phyloP scores from a whole-genome alignment of 2,329 filamentous ascomycete species.

The Microdochium bolleyi region DNA sequence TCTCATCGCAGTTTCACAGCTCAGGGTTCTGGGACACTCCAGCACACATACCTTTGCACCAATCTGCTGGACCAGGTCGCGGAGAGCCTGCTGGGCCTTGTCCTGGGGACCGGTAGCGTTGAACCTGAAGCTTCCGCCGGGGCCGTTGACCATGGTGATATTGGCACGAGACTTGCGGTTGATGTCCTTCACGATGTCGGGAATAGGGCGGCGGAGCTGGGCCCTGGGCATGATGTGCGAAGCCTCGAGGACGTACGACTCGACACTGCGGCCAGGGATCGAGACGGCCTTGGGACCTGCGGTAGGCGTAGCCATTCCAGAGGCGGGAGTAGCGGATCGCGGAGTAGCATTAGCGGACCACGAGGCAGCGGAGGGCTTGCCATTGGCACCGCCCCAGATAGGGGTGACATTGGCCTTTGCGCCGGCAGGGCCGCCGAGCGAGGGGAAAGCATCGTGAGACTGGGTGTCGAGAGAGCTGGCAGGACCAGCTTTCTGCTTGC shows the following conservation, averaged over 20 bases:
- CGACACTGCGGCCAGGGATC: conserved; percentile 76
- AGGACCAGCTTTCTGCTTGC: conserved; percentile 56
- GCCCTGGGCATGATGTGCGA: conserved; percentile 67
- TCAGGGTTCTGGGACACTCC: background rate
- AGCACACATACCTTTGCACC: conserved; percentile 68
- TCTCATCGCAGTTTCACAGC: background rate
- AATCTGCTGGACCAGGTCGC: conserved; percentile 81
- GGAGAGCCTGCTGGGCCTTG: conserved; percentile 78
- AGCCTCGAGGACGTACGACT: conserved; percentile 66
- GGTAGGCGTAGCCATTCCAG: conserved; percentile 44
- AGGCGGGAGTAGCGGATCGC: conserved; percentile 54
- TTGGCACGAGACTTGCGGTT: conserved; percentile 86
- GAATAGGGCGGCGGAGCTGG: conserved; percentile 77
- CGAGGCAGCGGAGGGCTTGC: conserved; percentile 44
- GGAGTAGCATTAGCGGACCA: conserved; percentile 46
- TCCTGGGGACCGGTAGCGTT: conserved; percentile 79
- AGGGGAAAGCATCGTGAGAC: conserved; percentile 90
- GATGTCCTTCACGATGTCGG: conserved; percentile 83
- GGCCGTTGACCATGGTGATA: conserved; percentile 68
- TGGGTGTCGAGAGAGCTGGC: conserved; percentile 62
- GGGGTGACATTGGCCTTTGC: conserved; percentile 61
- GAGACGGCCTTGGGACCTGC: conserved; percentile 49
- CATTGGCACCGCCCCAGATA: conserved; percentile 63
- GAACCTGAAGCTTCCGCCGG: conserved; percentile 68
- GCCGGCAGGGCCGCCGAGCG: conserved; percentile 63